Conservation (phyloP, 768 basidiomycete genomes). For the Termitomyces sp. region DNA sequence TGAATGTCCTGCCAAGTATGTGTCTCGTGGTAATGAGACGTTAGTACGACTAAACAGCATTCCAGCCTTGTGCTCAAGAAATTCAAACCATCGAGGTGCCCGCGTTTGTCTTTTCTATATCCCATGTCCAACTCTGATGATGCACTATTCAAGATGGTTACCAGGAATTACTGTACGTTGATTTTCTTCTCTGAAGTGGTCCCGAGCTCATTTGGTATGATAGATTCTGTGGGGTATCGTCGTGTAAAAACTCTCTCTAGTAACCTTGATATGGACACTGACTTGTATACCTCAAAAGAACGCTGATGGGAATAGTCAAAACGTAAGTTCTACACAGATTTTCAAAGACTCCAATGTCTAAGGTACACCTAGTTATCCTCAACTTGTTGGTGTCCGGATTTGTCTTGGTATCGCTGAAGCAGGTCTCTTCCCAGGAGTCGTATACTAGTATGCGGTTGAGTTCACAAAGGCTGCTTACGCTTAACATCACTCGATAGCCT, state of each 20-base stretch:
- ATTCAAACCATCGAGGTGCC: slow-evolving; percentile 58
- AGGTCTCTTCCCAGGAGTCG: slow-evolving; percentile 70
- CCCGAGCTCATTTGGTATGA: not conserved
- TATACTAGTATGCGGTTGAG: slow-evolving; percentile 53
- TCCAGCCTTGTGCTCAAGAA: slow-evolving; percentile 53
- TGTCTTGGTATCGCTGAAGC: slow-evolving; percentile 67
- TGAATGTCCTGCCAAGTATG: slow-evolving; percentile 70
- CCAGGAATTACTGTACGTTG: slow-evolving; percentile 56
- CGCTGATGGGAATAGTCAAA: slow-evolving; percentile 65
- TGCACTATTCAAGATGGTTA: slow-evolving; percentile 50
- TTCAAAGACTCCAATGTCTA: not conserved
- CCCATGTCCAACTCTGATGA: not conserved
- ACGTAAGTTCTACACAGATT: slow-evolving; percentile 31
- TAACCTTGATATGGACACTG: not conserved
- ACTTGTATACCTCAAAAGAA: slow-evolving; percentile 31
- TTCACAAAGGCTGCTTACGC: not conserved
- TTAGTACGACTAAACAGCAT: not conserved
- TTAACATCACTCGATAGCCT: slow-evolving; percentile 32
- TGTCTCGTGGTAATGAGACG: not conserved
- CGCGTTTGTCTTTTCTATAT: not conserved
- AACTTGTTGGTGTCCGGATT: slow-evolving; percentile 55
- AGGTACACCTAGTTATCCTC: slow-evolving; percentile 43
- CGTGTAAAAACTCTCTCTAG: slow-evolving; percentile 36
- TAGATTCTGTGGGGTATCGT: slow-evolving; percentile 64
- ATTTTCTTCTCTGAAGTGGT: not conserved